These are phyloP conservation scores for Tilletiopsis washingtonensis DNA, from an alignment of 1,284 basidiomycete genomes.

Conservation along the genomic window DNA sequence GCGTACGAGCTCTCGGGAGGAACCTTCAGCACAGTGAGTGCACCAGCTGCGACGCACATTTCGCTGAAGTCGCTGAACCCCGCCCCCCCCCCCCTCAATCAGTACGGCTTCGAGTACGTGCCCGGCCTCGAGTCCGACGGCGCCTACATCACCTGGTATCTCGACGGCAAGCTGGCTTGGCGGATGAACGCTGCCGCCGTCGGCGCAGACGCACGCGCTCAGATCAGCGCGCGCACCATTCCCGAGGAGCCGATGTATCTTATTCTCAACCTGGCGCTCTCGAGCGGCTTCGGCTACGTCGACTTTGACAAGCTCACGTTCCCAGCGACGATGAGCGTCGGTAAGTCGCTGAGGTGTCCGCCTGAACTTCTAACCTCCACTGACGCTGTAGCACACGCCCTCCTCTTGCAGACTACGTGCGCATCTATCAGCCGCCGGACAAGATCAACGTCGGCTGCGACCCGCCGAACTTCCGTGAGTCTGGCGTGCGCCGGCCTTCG, in stretches of 20 bases:
- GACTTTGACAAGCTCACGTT: constrained; percentile 43
- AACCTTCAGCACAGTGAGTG: not conserved
- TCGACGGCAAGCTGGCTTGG: constrained; percentile 15
- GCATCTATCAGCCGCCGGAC: constrained; percentile 29
- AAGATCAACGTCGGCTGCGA: constrained; percentile 32
- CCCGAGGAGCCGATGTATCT: constrained; percentile 53
- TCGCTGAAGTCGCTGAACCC: constrained; percentile 25
- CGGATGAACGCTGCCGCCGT: constrained; percentile 51
- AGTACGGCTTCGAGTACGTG: constrained; percentile 59
- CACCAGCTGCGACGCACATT: too few relatives aligned
- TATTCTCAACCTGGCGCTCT: not conserved
- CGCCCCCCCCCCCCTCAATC: constrained; percentile 9
- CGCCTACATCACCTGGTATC: constrained; percentile 9
- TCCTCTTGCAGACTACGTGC: constrained; percentile 23
- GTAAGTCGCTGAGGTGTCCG: constrained; percentile 11
- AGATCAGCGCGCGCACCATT: constrained; percentile 55
- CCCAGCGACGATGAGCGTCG: constrained; percentile 44
- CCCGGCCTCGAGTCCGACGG: constrained; percentile 7
- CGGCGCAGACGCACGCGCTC: not conserved
- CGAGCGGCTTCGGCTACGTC: constrained; percentile 31
- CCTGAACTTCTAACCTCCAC: constrained; percentile 49
- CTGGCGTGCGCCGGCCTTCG: too few relatives aligned
- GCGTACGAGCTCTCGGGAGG: not conserved
- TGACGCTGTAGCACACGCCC: constrained; percentile 29
- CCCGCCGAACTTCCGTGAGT: constrained; percentile 51